Evolutionary conservation across 179 eudicot genomes (phyloP).

Genomic region (Pouteria campechiana): DNA sequence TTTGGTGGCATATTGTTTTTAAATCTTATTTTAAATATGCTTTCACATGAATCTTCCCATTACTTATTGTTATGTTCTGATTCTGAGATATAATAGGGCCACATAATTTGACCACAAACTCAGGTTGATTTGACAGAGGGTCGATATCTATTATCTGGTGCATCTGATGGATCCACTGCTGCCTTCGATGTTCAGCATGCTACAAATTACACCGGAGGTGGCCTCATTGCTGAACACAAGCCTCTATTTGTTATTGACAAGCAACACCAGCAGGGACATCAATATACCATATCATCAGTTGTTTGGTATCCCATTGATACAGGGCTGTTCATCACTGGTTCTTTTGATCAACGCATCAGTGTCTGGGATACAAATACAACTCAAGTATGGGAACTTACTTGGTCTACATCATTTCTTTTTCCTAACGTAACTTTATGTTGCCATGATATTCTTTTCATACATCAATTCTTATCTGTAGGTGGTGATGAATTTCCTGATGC

Average conservation of each 20-base stretch:
- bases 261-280: slow-evolving; percentile 79
- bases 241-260: slow-evolving; percentile 53
- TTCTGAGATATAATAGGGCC: slow-evolving; percentile 12
- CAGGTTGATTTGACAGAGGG: slow-evolving; percentile 99
- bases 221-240: slow-evolving; percentile 58
- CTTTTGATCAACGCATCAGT: slow-evolving; percentile 82
- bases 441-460: slow-evolving; percentile 1
- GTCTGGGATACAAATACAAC: slow-evolving; percentile 98
- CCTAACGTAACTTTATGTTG: not conserved
- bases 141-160: slow-evolving; percentile 76
- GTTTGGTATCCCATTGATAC: slow-evolving; percentile 96
- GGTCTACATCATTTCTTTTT: not conserved
- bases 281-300: slow-evolving; percentile 78
- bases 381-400: slow-evolving; percentile 33
- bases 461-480: slow-evolving; percentile 24
- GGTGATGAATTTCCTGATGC: slow-evolving; percentile 88
- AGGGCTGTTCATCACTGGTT: slow-evolving; percentile 88
- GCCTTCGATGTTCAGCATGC: slow-evolving; percentile 75
- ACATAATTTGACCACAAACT: slow-evolving; percentile 41
- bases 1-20: not conserved
- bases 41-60: not conserved
- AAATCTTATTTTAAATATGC: not conserved
- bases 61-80: not conserved
- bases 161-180: slow-evolving; percentile 86
- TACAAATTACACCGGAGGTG: slow-evolving; percentile 45